Percentiles rank a stretch among this genome's conserved stretches.
Conservation (phyloP, 2,329 filamentous ascomycete species). For the Corniculantispora saksenae region DNA sequence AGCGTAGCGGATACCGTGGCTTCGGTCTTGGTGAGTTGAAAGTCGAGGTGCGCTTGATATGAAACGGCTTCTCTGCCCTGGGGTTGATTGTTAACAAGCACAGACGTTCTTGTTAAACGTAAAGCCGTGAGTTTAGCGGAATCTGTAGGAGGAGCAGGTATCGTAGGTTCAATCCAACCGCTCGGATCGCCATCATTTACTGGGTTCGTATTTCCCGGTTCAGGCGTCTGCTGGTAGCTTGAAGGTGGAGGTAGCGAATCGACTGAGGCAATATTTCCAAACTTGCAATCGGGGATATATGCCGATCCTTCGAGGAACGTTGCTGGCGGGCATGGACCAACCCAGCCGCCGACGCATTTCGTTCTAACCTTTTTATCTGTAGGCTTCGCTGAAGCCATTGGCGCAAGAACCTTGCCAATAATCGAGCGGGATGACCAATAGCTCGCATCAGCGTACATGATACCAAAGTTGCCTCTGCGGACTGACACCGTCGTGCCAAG, state of each 20-base stretch:
- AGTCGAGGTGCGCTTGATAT: neutral
- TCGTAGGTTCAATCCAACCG: neutral
- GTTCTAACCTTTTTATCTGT: neutral
- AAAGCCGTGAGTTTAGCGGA: neutral
- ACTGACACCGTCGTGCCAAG: neutral
- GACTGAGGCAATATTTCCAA: neutral
- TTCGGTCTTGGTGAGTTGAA: neutral
- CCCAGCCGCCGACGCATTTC: neutral
- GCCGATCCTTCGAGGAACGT: neutral
- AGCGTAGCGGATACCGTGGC: neutral
- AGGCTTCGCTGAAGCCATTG: neutral
- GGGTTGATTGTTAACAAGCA: neutral
- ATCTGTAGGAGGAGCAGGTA: neutral
- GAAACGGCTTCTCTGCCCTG: neutral
- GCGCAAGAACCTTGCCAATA: slow-evolving; percentile 4
- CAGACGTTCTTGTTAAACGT: neutral
- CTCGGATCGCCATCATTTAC: neutral
- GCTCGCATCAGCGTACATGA: neutral
- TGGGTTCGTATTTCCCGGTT: neutral
- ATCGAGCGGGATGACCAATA: neutral
- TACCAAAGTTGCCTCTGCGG: slow-evolving; percentile 3
- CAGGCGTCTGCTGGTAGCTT: neutral
- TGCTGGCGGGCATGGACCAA: neutral
- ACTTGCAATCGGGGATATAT: neutral
- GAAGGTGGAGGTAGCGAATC: neutral